These are phyloP conservation scores for Phallus indusiatus DNA, from an alignment of 768 basidiomycete genomes.

Conservation along the genomic window DNA sequence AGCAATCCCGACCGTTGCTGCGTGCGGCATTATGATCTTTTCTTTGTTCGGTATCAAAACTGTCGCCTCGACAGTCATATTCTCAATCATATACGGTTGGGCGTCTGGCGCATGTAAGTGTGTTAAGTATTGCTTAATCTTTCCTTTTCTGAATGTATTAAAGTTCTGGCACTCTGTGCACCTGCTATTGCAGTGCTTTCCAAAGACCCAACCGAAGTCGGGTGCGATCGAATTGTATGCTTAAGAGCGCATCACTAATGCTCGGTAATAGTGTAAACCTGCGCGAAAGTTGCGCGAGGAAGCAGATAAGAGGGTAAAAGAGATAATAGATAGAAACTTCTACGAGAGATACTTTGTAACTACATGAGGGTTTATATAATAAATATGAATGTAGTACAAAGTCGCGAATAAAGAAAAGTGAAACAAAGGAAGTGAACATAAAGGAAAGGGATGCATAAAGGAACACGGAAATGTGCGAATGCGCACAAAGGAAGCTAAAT, in stretches of 20 bases:
- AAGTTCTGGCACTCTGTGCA: slow-evolving; percentile 21
- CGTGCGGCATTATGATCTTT: slow-evolving; percentile 30
- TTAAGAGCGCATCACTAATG: background rate
- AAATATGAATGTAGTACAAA: too few species aligned
- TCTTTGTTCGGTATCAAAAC: slow-evolving; percentile 32
- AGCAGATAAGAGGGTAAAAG: too few species aligned
- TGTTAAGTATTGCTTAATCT: slow-evolving; percentile 17
- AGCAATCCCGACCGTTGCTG: slow-evolving; percentile 25
- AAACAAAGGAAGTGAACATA: too few species aligned
- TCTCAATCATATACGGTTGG: slow-evolving; percentile 37
- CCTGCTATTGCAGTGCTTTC: slow-evolving; percentile 38
- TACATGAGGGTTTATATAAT: too few species aligned
- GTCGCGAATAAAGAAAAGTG: too few species aligned
- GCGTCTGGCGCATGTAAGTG: slow-evolving; percentile 33
- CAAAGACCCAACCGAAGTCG: slow-evolving; percentile 40
- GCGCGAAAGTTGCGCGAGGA: too few species aligned
- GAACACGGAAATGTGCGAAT: too few species aligned
- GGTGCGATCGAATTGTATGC: slow-evolving; percentile 26
- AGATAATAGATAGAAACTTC: too few species aligned
- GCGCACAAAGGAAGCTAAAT: too few species aligned
- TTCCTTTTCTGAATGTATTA: slow-evolving; percentile 26
- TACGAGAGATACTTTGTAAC: too few species aligned
- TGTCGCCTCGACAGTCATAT: slow-evolving; percentile 26
- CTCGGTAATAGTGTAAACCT: too few species aligned
- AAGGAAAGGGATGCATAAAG: too few species aligned